Percentiles rank a stretch among this genome's conserved stretches.
These are phyloP conservation scores for Lepidium sativum DNA, from an alignment of 345 rosid genomes.

Conservation along the genomic window DNA sequence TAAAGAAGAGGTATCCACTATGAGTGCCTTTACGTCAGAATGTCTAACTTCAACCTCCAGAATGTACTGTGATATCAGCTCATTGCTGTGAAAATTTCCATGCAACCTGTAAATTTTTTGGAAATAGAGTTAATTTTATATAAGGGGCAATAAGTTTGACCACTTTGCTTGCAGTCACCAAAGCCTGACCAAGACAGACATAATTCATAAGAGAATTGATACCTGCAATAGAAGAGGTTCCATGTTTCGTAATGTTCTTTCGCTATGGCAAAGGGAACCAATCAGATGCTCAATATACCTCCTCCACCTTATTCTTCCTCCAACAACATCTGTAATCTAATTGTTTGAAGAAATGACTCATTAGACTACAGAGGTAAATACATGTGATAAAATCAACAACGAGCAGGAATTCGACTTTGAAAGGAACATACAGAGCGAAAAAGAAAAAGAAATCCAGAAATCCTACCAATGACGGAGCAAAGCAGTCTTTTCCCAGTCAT, in stretches of 20 bases:
- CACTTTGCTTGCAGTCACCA: background rate
- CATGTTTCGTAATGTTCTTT: conserved; percentile 57
- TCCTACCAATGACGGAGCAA: too few relatives aligned
- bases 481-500: too few relatives aligned
- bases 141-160: background rate
- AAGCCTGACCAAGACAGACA: background rate
- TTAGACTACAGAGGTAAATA: too few relatives aligned
- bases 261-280: conserved; percentile 65
- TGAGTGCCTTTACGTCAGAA: conserved; percentile 68
- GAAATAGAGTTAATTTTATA: conserved; percentile 5
- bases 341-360: conserved; percentile 8
- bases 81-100: conserved; percentile 36
- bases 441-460: too few relatives aligned
- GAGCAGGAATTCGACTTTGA: too few relatives aligned
- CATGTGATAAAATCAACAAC: too few relatives aligned
- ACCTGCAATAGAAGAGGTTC: conserved; percentile 97
- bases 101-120: conserved; percentile 41
- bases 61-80: conserved; percentile 48
- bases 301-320: conserved; percentile 97
- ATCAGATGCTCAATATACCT: conserved; percentile 87
- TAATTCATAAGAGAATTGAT: background rate
- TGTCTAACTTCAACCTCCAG: too few relatives aligned
- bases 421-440: too few relatives aligned
- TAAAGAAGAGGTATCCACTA: conserved; percentile 41
- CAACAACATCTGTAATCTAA: conserved; percentile 93